A percentile compares a stretch with the other conserved stretches of the same genome.
phyloP scores from a whole-genome alignment of 129 eudicot species.

The Tanacetum coccineum region DNA sequence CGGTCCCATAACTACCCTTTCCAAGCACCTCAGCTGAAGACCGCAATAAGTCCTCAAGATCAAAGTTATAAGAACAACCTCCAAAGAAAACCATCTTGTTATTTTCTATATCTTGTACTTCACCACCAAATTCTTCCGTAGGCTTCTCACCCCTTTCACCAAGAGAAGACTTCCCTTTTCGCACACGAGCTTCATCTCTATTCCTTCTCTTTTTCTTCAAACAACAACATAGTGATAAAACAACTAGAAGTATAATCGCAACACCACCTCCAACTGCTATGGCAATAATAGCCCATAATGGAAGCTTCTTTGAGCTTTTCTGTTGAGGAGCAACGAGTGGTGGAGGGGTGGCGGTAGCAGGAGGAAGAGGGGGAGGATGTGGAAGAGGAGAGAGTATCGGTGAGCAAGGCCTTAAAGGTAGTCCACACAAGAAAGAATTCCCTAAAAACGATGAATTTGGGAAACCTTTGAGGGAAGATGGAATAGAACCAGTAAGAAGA shows the following conservation, averaged over 20 bases:
- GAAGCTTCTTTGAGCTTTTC: constrained; percentile 41
- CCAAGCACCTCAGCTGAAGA: constrained; percentile 86
- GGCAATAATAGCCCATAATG: constrained; percentile 52
- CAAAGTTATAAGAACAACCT: constrained; percentile 56
- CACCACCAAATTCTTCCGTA: constrained; percentile 59
- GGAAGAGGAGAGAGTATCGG: constrained; percentile 17
- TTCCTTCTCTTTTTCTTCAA: constrained; percentile 36
- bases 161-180: constrained; percentile 42
- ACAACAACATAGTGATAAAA: constrained; percentile 39
- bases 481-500: constrained; percentile 58
- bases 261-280: constrained; percentile 62
- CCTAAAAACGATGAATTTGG: constrained; percentile 66
- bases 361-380: constrained; percentile 10
- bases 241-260: constrained; percentile 30
- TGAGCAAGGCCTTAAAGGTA: constrained; percentile 51
- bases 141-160: constrained; percentile 64
- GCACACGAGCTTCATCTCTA: constrained; percentile 24
- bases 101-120: constrained; percentile 60
- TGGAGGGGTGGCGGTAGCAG: constrained; percentile 6
- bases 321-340: constrained; percentile 15
- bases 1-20: constrained; percentile 77
- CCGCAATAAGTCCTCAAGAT: constrained; percentile 71
- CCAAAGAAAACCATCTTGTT: constrained; percentile 77
- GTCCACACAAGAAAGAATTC: constrained; percentile 60
- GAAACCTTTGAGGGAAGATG: constrained; percentile 48